Conservation (phyloP, 2,329 filamentous ascomycete species). For the Chaetomiaceae sp. region DNA sequence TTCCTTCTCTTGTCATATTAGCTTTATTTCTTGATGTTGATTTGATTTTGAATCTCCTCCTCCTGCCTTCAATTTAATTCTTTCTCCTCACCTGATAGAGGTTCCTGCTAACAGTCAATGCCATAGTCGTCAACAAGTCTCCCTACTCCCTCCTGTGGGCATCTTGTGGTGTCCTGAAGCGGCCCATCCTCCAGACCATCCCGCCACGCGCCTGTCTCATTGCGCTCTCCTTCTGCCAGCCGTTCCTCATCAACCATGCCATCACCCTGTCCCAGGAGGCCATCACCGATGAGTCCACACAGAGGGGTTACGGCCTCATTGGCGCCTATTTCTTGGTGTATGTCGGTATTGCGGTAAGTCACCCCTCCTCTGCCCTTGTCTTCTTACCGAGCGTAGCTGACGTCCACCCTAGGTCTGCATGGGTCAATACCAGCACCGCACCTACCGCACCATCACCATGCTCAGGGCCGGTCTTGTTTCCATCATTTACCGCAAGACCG, state of each 20-base stretch:
- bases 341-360: constrained; percentile 38
- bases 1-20: not conserved
- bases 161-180: constrained; percentile 29
- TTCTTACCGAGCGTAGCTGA: not conserved
- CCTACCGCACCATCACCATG: constrained; percentile 35
- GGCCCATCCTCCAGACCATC: constrained; percentile 32
- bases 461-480: constrained; percentile 36
- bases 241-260: constrained; percentile 39
- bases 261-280: constrained; percentile 32
- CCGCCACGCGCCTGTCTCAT: constrained; percentile 36
- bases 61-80: not conserved
- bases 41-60: not conserved
- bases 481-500: constrained; percentile 47
- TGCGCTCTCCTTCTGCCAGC: constrained; percentile 43
- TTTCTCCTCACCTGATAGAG: not conserved
- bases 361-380: not conserved
- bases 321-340: constrained; percentile 40
- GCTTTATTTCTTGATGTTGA: not conserved
- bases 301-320: constrained; percentile 37
- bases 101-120: not conserved
- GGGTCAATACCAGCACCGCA: constrained; percentile 34
- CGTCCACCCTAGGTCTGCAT: constrained; percentile 21
- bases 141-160: constrained; percentile 25
- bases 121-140: not conserved
- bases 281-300: constrained; percentile 24